phyloP scores from a whole-genome alignment of 768 basidiomycete genomes.

The Tylopilus felleus region DNA sequence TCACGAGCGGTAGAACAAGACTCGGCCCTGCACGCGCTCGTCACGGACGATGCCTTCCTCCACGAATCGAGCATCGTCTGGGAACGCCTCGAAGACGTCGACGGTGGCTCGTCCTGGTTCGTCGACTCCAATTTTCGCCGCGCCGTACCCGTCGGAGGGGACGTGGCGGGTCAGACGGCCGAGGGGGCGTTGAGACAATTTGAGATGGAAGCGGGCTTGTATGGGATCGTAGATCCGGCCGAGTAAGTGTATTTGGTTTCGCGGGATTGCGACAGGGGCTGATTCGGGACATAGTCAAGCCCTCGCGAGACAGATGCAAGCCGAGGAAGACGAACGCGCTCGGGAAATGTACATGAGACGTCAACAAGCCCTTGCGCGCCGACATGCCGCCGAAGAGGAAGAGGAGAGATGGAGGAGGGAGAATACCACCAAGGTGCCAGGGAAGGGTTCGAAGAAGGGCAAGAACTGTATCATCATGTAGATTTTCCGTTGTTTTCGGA shows the following conservation, averaged over 20 bases:
- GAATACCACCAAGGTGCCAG: slow-evolving; percentile 16
- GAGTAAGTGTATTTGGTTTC: slow-evolving; percentile 52
- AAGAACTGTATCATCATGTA: slow-evolving; percentile 48
- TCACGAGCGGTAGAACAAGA: slow-evolving; percentile 17
- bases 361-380: slow-evolving; percentile 28
- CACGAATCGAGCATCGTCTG: slow-evolving; percentile 79
- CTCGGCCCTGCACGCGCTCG: slow-evolving; percentile 70
- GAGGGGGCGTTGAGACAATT: slow-evolving; percentile 54
- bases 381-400: slow-evolving; percentile 12
- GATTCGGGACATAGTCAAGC: slow-evolving; percentile 32
- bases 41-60: slow-evolving; percentile 80
- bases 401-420: slow-evolving; percentile 18
- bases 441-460: slow-evolving; percentile 37
- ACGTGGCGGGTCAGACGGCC: slow-evolving; percentile 71
- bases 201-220: slow-evolving; percentile 41
- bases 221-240: slow-evolving; percentile 42
- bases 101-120: slow-evolving; percentile 73
- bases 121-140: slow-evolving; percentile 68
- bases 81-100: slow-evolving; percentile 88
- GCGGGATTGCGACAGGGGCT: too few relatives aligned
- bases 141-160: slow-evolving; percentile 71
- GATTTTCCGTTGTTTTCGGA: not conserved
- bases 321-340: slow-evolving; percentile 67
- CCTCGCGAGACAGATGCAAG: slow-evolving; percentile 74
- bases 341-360: slow-evolving; percentile 35